Evolutionary conservation across 148 eudicot genomes (phyloP).

Genomic region (Silene latifolia): DNA sequence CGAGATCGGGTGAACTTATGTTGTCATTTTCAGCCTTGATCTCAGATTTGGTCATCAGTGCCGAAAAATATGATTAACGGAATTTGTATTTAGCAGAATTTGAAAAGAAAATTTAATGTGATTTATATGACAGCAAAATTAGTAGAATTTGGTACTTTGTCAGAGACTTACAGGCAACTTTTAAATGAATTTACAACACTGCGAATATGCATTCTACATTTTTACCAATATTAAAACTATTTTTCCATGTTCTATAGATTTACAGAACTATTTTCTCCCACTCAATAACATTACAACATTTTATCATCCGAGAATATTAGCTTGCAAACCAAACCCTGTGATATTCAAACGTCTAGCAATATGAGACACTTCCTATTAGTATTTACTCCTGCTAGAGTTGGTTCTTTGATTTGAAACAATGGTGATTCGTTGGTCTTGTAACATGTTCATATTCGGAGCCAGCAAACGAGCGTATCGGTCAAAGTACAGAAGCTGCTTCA

Average conservation of each 20-base stretch:
- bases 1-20: not conserved
- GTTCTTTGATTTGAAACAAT: constrained; percentile 59
- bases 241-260: not conserved
- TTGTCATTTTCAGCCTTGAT: not conserved
- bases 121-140: not conserved
- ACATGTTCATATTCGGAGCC: constrained; percentile 96
- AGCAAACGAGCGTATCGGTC: constrained; percentile 93
- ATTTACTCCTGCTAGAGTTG: constrained; percentile 19
- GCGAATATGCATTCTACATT: not conserved
- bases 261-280: not conserved
- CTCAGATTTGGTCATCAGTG: not conserved
- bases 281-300: not conserved
- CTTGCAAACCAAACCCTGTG: not conserved
- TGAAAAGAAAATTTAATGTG: not conserved
- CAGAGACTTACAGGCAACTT: no score
- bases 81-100: not conserved
- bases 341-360: not conserved
- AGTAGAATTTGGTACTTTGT: no score
- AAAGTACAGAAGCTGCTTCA: constrained; percentile 96
- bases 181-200: not conserved
- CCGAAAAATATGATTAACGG: no score
- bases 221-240: not conserved
- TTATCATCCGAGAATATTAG: not conserved
- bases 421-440: constrained; percentile 78
- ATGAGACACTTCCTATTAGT: constrained; percentile 15